These are phyloP conservation scores for Entonaema liquescens DNA, from an alignment of 495 filamentous ascomycete genomes.

Conservation along the genomic window DNA sequence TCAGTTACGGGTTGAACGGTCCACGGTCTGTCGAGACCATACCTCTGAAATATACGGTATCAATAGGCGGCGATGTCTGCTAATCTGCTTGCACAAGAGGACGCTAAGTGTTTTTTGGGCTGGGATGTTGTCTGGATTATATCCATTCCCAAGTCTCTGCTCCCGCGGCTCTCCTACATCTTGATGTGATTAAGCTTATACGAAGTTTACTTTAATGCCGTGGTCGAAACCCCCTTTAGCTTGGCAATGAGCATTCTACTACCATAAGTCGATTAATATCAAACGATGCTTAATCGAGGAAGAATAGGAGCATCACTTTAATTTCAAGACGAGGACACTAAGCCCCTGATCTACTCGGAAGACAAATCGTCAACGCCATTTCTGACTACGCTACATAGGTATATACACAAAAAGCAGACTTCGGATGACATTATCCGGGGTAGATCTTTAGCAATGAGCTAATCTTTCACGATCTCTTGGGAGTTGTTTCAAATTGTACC, in stretches of 20 bases:
- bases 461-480: constrained; percentile 25
- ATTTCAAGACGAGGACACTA: constrained; percentile 25
- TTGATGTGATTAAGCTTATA: neutral
- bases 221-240: constrained; percentile 21
- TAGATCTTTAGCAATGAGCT: constrained; percentile 13
- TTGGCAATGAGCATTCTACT: constrained; percentile 12
- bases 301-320: constrained; percentile 6
- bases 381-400: neutral
- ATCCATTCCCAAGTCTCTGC: constrained; percentile 18
- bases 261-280: constrained; percentile 3
- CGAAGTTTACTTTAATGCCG: neutral
- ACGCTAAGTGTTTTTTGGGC: neutral
- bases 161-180: neutral
- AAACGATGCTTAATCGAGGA: neutral
- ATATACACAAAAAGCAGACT: constrained; percentile 4
- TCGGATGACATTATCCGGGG: constrained; percentile 30
- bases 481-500: constrained; percentile 19
- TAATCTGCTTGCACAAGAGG: neutral
- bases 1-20: constrained; percentile 12
- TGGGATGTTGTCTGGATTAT: constrained; percentile 18
- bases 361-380: constrained; percentile 21
- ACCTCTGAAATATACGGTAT: constrained; percentile 24
- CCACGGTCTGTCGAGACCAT: neutral
- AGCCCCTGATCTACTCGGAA: constrained; percentile 46
- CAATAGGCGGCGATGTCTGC: neutral